Evolutionary conservation across 208 protist species (phyloP), one percentile per base, ranked within the genome.

Genomic region (Histomonas meleagridis): DNA sequence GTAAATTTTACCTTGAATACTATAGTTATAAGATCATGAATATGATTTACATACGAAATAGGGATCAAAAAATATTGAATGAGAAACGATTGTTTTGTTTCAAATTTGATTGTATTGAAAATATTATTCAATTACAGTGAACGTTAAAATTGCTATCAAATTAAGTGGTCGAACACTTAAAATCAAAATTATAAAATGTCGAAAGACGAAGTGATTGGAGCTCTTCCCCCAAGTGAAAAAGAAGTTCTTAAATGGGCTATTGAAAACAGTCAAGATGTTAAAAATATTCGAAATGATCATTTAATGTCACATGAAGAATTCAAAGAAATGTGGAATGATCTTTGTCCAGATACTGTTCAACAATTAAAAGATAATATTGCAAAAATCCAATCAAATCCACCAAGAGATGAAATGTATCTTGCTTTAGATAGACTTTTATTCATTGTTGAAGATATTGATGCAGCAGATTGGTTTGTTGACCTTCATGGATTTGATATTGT

Each of bases 391-490:
- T 60, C 53, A 18, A 60, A 60, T 60, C 53, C 53, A 60, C 53
- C 53, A 60, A 18, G 18, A 32, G 70, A 79, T 49, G 70, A 79
- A 7, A 46, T 79, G 38, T 35, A 79, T 28, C 28, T 48, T 49
- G 70, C 70, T 79, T 40, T 79, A 7, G 70, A 79, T 49, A 79
- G 49, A 79, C 18, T 49, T 49, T 28, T 79, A 0, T 79, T 51
- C 40, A 79, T 79, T 79, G 70, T 79, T 51, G 70, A 79, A 79
- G 70, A 35, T 43, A 48, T 79, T 28, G 70, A 79, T 35, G n/a
- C n/a, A 28, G 70, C 70, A n/a, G 70, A 79, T 49, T 79, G 70
- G 70, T 79, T 79, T 51, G 70, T 35, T 28, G 70, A 79, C 28
- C 70, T 79, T n/a, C 46, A 79, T n/a, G 70, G 70, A 5, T 79